A percentile compares a stretch with the other conserved stretches of the same genome.
These are phyloP conservation scores for Eutrema salsugineum DNA, from an alignment of 441 rosid species.

Conservation along the genomic window DNA sequence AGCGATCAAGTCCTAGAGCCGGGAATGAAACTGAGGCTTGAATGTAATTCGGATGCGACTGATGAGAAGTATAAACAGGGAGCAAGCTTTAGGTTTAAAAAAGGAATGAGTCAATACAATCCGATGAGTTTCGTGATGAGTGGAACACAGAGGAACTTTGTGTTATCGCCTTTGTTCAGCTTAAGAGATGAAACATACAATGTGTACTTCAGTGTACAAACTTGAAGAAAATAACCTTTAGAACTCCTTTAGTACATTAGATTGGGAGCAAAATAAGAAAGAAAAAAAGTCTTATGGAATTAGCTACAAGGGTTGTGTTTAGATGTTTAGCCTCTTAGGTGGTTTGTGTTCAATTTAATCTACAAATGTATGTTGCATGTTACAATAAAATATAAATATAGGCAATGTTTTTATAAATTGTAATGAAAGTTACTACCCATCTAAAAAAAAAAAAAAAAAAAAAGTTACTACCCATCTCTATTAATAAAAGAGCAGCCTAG, in stretches of 20 bases:
- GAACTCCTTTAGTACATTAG: neutral
- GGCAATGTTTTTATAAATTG: neutral
- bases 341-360: constrained; percentile 4
- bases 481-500: neutral
- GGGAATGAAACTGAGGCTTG: constrained; percentile 41
- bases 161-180: constrained; percentile 64
- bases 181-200: constrained; percentile 78
- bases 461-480: neutral
- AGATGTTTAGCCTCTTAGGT: constrained; percentile 15
- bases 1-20: constrained; percentile 36
- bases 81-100: constrained; percentile 50
- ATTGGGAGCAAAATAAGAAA: neutral
- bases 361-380: constrained; percentile 16
- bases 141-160: constrained; percentile 59
- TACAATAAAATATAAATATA: constrained; percentile 7
- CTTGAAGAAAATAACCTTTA: constrained; percentile 18
- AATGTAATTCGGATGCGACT: constrained; percentile 42
- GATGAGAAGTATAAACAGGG: constrained; percentile 42
- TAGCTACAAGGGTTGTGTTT: neutral
- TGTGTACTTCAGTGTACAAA: constrained; percentile 62
- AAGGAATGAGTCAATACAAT: constrained; percentile 55
- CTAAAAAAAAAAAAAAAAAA: neutral
- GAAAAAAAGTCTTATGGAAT: neutral
- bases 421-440: neutral
- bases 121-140: constrained; percentile 73